These are phyloP conservation scores for Cladosporium sphaerospermum DNA, from an alignment of 2,329 filamentous ascomycete species.

Conservation along the genomic window DNA sequence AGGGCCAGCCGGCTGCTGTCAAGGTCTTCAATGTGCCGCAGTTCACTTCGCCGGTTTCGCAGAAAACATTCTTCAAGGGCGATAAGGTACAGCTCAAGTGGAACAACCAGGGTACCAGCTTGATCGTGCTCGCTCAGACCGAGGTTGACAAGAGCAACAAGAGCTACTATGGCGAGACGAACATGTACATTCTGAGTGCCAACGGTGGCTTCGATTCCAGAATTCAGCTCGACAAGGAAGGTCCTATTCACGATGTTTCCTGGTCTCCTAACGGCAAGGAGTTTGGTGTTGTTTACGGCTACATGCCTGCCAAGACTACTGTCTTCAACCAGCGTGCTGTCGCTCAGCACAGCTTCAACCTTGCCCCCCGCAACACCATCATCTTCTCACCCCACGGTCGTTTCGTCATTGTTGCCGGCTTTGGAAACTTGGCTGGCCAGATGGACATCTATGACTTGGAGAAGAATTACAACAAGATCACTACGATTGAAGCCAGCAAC, in stretches of 20 bases:
- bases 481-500: conserved; percentile 91
- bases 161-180: conserved; percentile 98
- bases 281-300: conserved; percentile 95
- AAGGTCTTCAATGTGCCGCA: conserved; percentile 92
- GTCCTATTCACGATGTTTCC: conserved; percentile 94
- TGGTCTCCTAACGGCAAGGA: conserved; percentile 98
- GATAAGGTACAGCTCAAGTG: conserved; percentile 99
- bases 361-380: conserved; percentile 89
- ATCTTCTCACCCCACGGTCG: conserved; percentile 88
- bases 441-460: conserved; percentile 97
- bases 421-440: conserved; percentile 93
- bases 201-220: conserved; percentile 89
- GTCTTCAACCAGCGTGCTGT: conserved; percentile 91
- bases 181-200: conserved; percentile 87
- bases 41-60: conserved; percentile 75
- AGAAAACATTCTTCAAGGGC: conserved; percentile 99
- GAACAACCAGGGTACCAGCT: conserved; percentile 84
- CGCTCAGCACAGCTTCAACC: conserved; percentile 74
- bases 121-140: conserved; percentile 93
- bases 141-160: conserved; percentile 98
- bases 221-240: conserved; percentile 79
- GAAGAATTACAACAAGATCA: conserved; percentile 87
- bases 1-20: conserved; percentile 89
- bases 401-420: conserved; percentile 89
- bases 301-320: conserved; percentile 98